Evolutionary conservation across 2,329 filamentous ascomycete genomes (phyloP), one percentile per base, ranked within the genome.

Genomic region (Monilinia polystroma): DNA sequence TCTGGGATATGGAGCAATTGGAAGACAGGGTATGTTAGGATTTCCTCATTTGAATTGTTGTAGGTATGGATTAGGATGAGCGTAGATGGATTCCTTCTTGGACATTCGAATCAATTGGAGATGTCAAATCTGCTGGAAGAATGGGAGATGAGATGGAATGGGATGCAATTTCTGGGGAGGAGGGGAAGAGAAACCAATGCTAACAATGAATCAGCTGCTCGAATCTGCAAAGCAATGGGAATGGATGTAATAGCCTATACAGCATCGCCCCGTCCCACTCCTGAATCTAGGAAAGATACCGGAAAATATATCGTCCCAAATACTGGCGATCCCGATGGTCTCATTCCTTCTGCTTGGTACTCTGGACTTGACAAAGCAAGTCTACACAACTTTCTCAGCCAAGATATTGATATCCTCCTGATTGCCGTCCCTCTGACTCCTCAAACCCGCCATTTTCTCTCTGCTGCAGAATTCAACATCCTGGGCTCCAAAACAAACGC

Each of bases 201-300:
- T 68, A 51, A 68, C 54, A 56, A 60, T 5, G 38, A 47, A 63
- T 43, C n/a, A 75, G 73, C 72, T 52, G 85, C 81, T 45, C 80
- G 81, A 35, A 80, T 87, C 20, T 80, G 80, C 12, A 79, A 80
- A 52, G 83, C 84, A 10, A 75, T 88, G 74, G 88, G 88, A 1
- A 86, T 87, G 83, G 80, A 84, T 52, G 83, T 90, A 0, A 79
- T 89, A 68, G 88, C 87, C 1, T 89, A 87, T 76, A 90, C 88
- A 2, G 87, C 87, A 0, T 82, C 80, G 0, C 83, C 86, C 0
- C 84, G 86, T 26, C 75, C 78, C 11, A 89, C 87, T 0, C 81
- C 83, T 0, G 84, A 85, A 68, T 85, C 82, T 41, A 83, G 81
- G 68, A 79, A 76, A 65, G 87, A 90, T 72, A 74, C 73, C 2